Conservation (phyloP, 495 filamentous ascomycete species). For the Gamarada debralockiae region DNA sequence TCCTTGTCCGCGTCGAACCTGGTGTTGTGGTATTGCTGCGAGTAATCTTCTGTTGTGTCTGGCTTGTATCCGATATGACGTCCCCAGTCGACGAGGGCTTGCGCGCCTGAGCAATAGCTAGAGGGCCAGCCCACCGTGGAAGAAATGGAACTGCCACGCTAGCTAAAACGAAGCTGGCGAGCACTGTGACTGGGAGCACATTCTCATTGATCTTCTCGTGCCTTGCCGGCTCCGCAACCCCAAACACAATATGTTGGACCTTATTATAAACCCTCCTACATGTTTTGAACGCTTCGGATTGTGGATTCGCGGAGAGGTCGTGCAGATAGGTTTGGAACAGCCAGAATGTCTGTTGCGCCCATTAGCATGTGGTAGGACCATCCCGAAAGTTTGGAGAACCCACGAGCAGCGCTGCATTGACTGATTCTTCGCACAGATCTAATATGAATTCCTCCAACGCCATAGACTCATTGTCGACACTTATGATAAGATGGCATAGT, state of each 20-base stretch:
- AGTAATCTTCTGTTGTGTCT: slow-evolving; percentile 38
- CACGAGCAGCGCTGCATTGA: slow-evolving; percentile 71
- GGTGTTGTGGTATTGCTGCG: slow-evolving; percentile 59
- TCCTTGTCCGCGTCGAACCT: slow-evolving; percentile 23
- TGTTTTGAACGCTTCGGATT: slow-evolving; percentile 65
- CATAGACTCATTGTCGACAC: slow-evolving; percentile 80
- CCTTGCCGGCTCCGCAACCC: slow-evolving; percentile 52
- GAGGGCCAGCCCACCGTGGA: slow-evolving; percentile 61
- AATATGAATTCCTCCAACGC: slow-evolving; percentile 76
- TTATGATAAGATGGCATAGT: slow-evolving; percentile 74
- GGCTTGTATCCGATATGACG: slow-evolving; percentile 47
- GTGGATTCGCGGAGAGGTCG: slow-evolving; percentile 65
- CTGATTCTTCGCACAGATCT: slow-evolving; percentile 75
- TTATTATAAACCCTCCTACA: slow-evolving; percentile 75
- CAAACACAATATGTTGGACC: slow-evolving; percentile 76
- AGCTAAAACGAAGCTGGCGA: slow-evolving; percentile 67
- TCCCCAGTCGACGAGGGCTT: slow-evolving; percentile 56
- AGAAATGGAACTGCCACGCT: slow-evolving; percentile 51
- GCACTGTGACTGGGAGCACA: slow-evolving; percentile 63
- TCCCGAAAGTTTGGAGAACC: slow-evolving; percentile 26
- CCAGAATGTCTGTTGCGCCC: slow-evolving; percentile 65
- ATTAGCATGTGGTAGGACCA: slow-evolving; percentile 9
- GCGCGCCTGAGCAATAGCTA: slow-evolving; percentile 70
- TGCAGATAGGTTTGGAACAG: slow-evolving; percentile 77
- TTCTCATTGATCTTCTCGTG: slow-evolving; percentile 74